Conservation (phyloP, 2,329 filamentous ascomycete genomes). For the Colletotrichum eleusines region DNA sequence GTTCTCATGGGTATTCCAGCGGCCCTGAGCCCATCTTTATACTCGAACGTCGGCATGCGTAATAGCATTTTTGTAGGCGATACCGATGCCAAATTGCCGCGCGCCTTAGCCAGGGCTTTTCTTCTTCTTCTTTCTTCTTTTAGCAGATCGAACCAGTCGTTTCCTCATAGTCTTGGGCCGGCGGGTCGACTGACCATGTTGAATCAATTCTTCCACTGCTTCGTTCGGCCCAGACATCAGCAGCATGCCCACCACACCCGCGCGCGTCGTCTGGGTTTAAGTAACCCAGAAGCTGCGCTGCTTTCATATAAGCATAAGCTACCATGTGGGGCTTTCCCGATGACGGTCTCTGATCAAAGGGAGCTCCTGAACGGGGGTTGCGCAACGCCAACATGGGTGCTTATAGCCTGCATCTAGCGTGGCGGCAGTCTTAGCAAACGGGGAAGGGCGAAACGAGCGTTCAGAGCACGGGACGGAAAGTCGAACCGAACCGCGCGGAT, state of each 20-base stretch:
- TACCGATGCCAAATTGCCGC: background rate
- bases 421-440: background rate
- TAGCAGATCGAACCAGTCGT: too few relatives aligned
- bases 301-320: background rate
- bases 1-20: background rate
- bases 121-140: too few relatives aligned
- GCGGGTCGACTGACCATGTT: background rate
- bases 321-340: background rate
- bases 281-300: background rate
- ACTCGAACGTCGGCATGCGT: background rate
- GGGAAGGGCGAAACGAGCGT: slow-evolving; percentile 21
- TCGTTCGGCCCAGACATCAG: background rate
- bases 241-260: slow-evolving; percentile 1
- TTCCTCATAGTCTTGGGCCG: too few relatives aligned
- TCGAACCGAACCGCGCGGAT: slow-evolving; percentile 23
- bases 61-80: too few relatives aligned
- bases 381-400: background rate
- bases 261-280: background rate
- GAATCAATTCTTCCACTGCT: background rate
- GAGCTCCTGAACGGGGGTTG: too few relatives aligned
- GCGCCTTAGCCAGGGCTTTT: background rate
- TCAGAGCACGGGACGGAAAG: background rate
- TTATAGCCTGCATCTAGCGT: slow-evolving; percentile 1
- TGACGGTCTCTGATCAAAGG: too few relatives aligned
- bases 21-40: background rate